These are phyloP conservation scores for Hymenoscyphus salicellus DNA, from an alignment of 2,329 filamentous ascomycete genomes.

Conservation along the genomic window DNA sequence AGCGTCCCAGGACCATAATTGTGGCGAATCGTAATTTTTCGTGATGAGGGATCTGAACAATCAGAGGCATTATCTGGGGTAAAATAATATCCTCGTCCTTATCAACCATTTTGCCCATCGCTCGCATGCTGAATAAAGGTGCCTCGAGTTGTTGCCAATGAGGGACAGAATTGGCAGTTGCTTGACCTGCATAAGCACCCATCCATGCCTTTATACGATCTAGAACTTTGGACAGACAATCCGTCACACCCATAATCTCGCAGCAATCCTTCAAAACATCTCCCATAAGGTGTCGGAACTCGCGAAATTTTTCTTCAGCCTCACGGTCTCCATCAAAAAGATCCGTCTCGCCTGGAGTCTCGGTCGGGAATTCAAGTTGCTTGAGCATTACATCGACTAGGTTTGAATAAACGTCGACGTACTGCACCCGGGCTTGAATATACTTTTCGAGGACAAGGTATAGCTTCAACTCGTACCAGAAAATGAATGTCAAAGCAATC, in stretches of 20 bases:
- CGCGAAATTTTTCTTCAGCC: slow-evolving; percentile 92
- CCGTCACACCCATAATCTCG: slow-evolving; percentile 89
- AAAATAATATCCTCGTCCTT: slow-evolving; percentile 83
- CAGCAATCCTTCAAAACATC: slow-evolving; percentile 97
- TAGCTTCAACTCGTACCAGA: slow-evolving; percentile 98
- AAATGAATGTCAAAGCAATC: slow-evolving; percentile 89
- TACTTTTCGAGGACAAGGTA: slow-evolving; percentile 91
- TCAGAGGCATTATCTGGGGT: slow-evolving; percentile 85
- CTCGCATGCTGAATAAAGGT: slow-evolving; percentile 89
- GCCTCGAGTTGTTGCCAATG: slow-evolving; percentile 97
- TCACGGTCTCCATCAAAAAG: slow-evolving; percentile 95
- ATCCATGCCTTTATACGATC: slow-evolving; percentile 86
- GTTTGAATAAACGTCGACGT: slow-evolving; percentile 79
- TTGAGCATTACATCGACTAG: slow-evolving; percentile 90
- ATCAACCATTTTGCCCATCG: slow-evolving; percentile 94
- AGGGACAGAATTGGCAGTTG: slow-evolving; percentile 71
- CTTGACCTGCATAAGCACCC: slow-evolving; percentile 72
- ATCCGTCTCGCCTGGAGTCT: slow-evolving; percentile 53
- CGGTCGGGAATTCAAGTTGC: slow-evolving; percentile 84
- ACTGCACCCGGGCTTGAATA: slow-evolving; percentile 71
- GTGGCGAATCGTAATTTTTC: slow-evolving; percentile 98
- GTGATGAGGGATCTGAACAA: slow-evolving; percentile 91
- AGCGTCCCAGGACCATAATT: slow-evolving; percentile 94
- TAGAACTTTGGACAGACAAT: slow-evolving; percentile 87
- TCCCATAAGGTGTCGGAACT: slow-evolving; percentile 95